Evolutionary conservation across 2,329 filamentous ascomycete species (phyloP).

Genomic region (Conoideocrella luteorostrata): DNA sequence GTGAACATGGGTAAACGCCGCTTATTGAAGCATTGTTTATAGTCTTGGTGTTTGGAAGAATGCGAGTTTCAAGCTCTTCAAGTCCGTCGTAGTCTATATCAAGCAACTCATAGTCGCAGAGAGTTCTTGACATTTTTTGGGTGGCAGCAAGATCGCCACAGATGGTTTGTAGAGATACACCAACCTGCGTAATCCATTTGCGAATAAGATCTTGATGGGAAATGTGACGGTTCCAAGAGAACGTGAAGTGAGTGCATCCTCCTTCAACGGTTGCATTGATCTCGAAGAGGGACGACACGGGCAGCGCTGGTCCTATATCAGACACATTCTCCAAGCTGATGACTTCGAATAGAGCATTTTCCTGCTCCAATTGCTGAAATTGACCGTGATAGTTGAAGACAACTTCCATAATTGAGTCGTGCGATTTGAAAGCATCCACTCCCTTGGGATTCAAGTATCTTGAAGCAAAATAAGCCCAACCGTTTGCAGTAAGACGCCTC

Average conservation of each 20-base stretch:
- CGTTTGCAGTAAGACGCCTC: constrained; percentile 1
- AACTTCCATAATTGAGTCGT: constrained; percentile 9
- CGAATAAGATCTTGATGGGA: constrained; percentile 1
- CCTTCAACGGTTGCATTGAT: constrained; percentile 5
- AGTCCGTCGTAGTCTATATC: constrained; percentile 21
- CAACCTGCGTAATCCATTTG: constrained; percentile 3
- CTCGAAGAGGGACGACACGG: constrained; percentile 4
- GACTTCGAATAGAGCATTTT: constrained; percentile 13
- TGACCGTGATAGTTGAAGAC: constrained; percentile 11
- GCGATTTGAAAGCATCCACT: not conserved
- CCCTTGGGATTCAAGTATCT: not conserved
- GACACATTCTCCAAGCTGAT: constrained; percentile 5
- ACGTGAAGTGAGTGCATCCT: constrained; percentile 3
- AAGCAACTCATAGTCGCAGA: constrained; percentile 4
- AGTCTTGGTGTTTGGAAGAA: constrained; percentile 15
- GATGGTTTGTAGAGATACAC: not conserved
- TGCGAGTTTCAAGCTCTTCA: constrained; percentile 15
- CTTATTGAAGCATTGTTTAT: constrained; percentile 17
- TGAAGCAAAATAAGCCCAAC: constrained; percentile 6
- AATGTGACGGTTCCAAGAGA: constrained; percentile 7
- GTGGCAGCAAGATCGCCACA: not conserved
- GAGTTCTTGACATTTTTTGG: not conserved
- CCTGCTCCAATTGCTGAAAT: constrained; percentile 12
- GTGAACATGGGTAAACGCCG: constrained; percentile 32
- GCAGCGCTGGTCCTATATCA: constrained; percentile 7